Conservation (phyloP, 495 filamentous ascomycete species). For the Penicillium nucicola region DNA sequence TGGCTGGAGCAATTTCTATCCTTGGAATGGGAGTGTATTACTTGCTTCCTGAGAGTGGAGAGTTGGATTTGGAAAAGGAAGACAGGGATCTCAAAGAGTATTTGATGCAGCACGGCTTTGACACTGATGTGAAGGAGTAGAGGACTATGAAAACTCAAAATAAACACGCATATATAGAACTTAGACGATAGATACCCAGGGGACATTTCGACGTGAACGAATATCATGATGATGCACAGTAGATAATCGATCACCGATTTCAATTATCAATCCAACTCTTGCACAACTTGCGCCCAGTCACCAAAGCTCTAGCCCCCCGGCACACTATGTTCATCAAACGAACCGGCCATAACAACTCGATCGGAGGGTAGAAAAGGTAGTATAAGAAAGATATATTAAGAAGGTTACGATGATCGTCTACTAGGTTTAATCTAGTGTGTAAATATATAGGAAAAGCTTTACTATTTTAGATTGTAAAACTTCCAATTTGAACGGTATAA, state of each 20-base stretch:
- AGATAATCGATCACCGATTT: not conserved
- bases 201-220: no score
- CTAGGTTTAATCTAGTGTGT: no score
- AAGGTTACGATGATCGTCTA: no score
- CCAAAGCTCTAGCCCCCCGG: slow-evolving; percentile 42
- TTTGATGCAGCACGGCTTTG: slow-evolving; percentile 24
- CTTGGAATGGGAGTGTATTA: slow-evolving; percentile 30
- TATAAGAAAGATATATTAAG: no score
- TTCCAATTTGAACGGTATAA: no score
- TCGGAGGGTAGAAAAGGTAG: no score
- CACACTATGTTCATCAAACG: slow-evolving; percentile 40
- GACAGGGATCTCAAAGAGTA: slow-evolving; percentile 25
- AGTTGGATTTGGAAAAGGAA: slow-evolving; percentile 29
- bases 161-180: no score
- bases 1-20: slow-evolving; percentile 27
- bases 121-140: not conserved
- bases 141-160: no score
- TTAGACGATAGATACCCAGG: no score
- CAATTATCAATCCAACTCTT: slow-evolving; percentile 23
- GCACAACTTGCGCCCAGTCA: slow-evolving; percentile 45
- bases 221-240: no score
- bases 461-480: no score
- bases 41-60: slow-evolving; percentile 32
- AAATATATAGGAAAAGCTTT: no score
- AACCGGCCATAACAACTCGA: slow-evolving; percentile 42